These are phyloP conservation scores for Prunus yedoensis DNA, from an alignment of 331 rosid genomes.

Conservation along the genomic window DNA sequence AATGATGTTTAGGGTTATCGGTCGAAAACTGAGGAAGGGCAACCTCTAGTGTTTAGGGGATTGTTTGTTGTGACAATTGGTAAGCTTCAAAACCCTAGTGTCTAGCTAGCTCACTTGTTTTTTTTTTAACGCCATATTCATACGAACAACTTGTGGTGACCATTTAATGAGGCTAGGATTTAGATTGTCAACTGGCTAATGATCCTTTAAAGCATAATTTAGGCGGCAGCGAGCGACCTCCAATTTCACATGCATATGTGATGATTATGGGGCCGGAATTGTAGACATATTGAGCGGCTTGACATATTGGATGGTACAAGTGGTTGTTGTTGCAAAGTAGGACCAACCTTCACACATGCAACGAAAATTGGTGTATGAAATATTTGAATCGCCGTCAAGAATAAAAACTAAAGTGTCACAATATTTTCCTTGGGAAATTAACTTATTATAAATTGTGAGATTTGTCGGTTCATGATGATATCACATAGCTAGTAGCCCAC, in stretches of 20 bases:
- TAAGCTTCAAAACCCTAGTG: not conserved
- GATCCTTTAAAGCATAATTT: not conserved
- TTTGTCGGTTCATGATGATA: slow-evolving; percentile 6
- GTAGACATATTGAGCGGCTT: not conserved
- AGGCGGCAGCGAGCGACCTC: not conserved
- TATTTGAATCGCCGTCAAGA: slow-evolving; percentile 8
- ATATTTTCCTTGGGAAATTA: not conserved
- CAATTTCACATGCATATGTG: not conserved
- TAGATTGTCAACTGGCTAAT: not conserved
- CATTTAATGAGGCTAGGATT: no score
- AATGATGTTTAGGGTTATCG: no score
- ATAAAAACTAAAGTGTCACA: not conserved
- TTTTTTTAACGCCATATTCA: not conserved
- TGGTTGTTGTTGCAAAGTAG: no score
- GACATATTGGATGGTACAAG: not conserved
- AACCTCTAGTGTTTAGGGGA: no score
- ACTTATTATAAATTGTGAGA: not conserved
- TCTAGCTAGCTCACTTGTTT: not conserved
- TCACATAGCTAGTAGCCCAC: not conserved
- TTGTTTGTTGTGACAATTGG: not conserved
- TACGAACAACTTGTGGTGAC: not conserved
- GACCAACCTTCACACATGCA: not conserved
- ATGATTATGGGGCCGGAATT: not conserved
- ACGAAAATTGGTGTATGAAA: not conserved
- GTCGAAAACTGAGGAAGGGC: no score